phyloP scores from a whole-genome alignment of 2,329 filamentous ascomycete genomes.

The Alternaria consortialis region DNA sequence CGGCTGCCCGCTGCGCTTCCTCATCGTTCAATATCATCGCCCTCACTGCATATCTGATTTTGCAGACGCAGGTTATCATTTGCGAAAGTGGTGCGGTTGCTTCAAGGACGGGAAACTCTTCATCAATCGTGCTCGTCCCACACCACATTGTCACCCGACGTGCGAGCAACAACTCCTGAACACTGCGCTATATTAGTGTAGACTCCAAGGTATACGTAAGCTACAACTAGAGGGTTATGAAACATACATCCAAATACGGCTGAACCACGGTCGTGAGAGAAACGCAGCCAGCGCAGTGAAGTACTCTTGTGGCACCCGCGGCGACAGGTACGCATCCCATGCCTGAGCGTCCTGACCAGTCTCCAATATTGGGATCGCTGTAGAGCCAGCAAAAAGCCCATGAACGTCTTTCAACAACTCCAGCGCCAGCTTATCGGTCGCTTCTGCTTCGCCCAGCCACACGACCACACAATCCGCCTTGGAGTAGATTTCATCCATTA shows the following conservation, averaged over 20 bases:
- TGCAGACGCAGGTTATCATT: neutral
- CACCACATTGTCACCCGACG: neutral
- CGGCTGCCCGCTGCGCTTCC: neutral
- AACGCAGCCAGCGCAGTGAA: neutral
- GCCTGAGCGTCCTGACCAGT: neutral
- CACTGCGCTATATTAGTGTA: neutral
- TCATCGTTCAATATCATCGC: neutral
- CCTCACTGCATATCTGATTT: neutral
- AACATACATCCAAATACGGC: neutral
- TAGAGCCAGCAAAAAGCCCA: neutral
- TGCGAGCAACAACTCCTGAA: neutral
- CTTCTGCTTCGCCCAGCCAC: neutral
- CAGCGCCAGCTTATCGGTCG: neutral
- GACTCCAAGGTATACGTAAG: too few relatives aligned
- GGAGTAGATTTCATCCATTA: neutral
- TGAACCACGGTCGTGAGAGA: neutral
- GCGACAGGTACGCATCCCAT: neutral
- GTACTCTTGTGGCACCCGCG: neutral
- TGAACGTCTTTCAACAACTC: fast-evolving
- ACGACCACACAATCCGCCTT: neutral
- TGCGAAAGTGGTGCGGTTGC: neutral
- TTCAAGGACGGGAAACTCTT: neutral
- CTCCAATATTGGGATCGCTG: neutral
- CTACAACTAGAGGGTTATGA: too few relatives aligned
- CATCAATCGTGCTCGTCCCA: neutral